Base-by-base conservation (phyloP, 495 filamentous ascomycete species). In the Podospora conica region DNA sequence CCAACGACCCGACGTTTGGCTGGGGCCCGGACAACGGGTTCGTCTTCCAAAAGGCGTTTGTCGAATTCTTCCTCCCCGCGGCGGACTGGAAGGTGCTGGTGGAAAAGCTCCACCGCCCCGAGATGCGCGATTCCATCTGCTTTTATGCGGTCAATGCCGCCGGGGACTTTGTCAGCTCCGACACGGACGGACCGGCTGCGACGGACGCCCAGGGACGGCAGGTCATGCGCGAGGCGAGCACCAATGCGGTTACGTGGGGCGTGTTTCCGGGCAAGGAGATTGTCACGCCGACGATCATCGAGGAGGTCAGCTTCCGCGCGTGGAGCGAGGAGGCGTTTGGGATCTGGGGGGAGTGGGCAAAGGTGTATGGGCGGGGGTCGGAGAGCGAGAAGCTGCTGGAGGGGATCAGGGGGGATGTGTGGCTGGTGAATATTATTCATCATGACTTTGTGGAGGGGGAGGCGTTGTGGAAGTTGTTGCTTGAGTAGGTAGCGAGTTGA, bases 11-110 rank as follows among this genome's bases (percentile, higher is more conserved):
- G n/a, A 82, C 90, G 61, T 96, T 96, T 75, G 95, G 95, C 64
- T 98, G 95, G 95, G 95, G 95, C 12, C 95, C 95, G 0, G 86
- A 85, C 53, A 87, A 92, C 68, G 95, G 95, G 3, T 98, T 96
- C 75, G 92, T 98, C 60, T 98, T 97, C 81, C 95, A 98, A 71
- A 98, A 98, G 77, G 88, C 95, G 0, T 98, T 98, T 74, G 92
- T 98, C 53, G 95, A 98, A 76, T 91, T 97, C 80, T 98, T 98
- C 81, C 77, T 93, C 55, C 87, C 93, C 0, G 76, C 78, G 3
- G 71, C 78, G 0, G 90, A 93, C 75, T 97, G 91, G 87, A 74
- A 79, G 18, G 74, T 72, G 27, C 80, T 98, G 15, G 83, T 85
- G 64, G 79, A 80, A 20, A 81, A 85, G 57, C 85, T 98, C 28